Evolutionary conservation across 352 stramenopile genomes (phyloP), one percentile per base, ranked within the genome.

Genomic region (Peronospora destructor): DNA sequence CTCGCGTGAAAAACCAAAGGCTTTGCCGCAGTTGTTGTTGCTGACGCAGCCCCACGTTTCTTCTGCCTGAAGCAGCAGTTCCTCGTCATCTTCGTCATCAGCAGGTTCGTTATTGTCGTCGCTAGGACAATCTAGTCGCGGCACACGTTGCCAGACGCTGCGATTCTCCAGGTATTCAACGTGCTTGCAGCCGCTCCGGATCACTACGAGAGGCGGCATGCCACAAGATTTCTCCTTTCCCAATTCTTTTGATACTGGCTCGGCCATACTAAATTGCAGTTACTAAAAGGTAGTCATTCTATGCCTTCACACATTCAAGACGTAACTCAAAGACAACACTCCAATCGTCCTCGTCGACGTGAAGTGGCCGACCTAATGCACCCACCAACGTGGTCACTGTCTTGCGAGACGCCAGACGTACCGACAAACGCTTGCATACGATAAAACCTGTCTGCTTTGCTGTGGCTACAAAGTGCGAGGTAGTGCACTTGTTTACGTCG

Each of bases 131-230:
- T 60, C 54, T 34, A 45, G n/a, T 13, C 41, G 59, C 16, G 70
- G 57, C 7, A 45, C 49, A 28, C 52, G 60, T 12, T 59, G 71
- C 71, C 74, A 82, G 11, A 49, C 50, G 21, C 56, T 66, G 37
- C 64, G 66, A 34, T 65, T 82, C 44, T 85, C 73, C 26, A 73
- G 56, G 47, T 84, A 88, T 56, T 91, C 76, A 38, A 91, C 53
- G 41, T 76, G 57, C 56, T 85, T 80, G 42, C 52, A 66, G 34
- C 75, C 65, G 42, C 64, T 68, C 41, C 80, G 80, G 52, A 91
- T 84, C 40, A 91, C 68, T 9, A 87, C 71, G 4, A 91, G 61
- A 59, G 80, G 63, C 38, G 80, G 76, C 80, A 88, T 91, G 3
- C 19, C 3, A 21, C 28, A 41, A 29, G 33, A 29, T 43, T 19